phyloP scores from a whole-genome alignment of 176 grass and related monocot species.

The barley (Hordeum vulgare) region MorexV3_pseudomolecules_assembly NC_058523.1:312608127-312608626 shows the following conservation, averaged over 20 bases:
- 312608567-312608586: constrained; percentile 36
- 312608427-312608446: constrained; percentile 13
- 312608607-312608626: constrained; percentile 51
- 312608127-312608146: no score
- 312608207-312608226: no score
- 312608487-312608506: constrained; percentile 33
- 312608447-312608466: constrained; percentile 19
- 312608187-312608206: no score
- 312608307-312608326: neutral
- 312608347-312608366: neutral
- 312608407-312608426: no score
- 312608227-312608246: no score
- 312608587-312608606: constrained; percentile 70
- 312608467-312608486: neutral
- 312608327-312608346: neutral
- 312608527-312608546: neutral
- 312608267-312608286: no score
- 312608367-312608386: neutral
- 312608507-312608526: constrained; percentile 1
- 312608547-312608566: neutral
- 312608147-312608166: no score
- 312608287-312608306: constrained; percentile 7
- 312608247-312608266: no score
- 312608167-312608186: no score
- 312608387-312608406: no score